These are phyloP conservation scores for Trichoderma koningii DNA, from an alignment of 2,329 filamentous ascomycete species.

Conservation along the genomic window DNA sequence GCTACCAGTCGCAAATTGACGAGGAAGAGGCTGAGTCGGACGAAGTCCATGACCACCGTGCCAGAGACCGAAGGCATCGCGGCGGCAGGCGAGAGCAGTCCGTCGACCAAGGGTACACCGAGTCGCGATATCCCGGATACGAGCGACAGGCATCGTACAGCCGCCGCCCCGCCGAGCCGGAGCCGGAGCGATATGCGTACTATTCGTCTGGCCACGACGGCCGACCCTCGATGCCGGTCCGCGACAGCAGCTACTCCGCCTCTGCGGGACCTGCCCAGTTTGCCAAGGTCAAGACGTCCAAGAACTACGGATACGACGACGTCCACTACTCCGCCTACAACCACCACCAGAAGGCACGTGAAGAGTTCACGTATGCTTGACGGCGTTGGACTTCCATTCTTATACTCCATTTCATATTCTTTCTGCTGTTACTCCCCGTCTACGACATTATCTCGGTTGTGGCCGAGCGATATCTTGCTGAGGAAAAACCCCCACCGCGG, in stretches of 20 bases:
- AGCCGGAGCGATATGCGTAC: slow-evolving; percentile 32
- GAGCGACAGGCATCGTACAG: slow-evolving; percentile 37
- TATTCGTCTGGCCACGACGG: slow-evolving; percentile 35
- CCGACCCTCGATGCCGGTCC: slow-evolving; percentile 38
- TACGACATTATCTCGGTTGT: neutral
- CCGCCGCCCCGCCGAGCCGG: slow-evolving; percentile 35
- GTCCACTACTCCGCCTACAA: slow-evolving; percentile 37
- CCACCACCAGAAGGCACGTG: slow-evolving; percentile 31
- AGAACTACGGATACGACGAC: slow-evolving; percentile 37
- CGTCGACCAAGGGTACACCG: slow-evolving; percentile 36
- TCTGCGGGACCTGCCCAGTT: slow-evolving; percentile 32
- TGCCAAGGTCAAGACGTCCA: slow-evolving; percentile 42
- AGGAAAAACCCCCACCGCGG: slow-evolving; percentile 15
- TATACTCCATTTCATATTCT: slow-evolving; percentile 21
- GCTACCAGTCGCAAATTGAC: slow-evolving; percentile 41
- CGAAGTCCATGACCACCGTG: slow-evolving; percentile 38
- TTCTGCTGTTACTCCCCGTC: slow-evolving; percentile 21
- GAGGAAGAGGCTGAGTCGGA: slow-evolving; percentile 42
- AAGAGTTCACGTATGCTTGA: slow-evolving; percentile 34
- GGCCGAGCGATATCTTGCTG: slow-evolving; percentile 4
- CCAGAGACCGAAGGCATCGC: slow-evolving; percentile 41
- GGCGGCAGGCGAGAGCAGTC: slow-evolving; percentile 42
- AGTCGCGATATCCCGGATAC: slow-evolving; percentile 39
- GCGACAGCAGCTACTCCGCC: slow-evolving; percentile 39
- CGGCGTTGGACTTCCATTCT: slow-evolving; percentile 27